Evolutionary conservation across 2,329 filamentous ascomycete species (phyloP), one percentile per base, ranked within the genome.

Genomic region (Diplodia mutila): DNA sequence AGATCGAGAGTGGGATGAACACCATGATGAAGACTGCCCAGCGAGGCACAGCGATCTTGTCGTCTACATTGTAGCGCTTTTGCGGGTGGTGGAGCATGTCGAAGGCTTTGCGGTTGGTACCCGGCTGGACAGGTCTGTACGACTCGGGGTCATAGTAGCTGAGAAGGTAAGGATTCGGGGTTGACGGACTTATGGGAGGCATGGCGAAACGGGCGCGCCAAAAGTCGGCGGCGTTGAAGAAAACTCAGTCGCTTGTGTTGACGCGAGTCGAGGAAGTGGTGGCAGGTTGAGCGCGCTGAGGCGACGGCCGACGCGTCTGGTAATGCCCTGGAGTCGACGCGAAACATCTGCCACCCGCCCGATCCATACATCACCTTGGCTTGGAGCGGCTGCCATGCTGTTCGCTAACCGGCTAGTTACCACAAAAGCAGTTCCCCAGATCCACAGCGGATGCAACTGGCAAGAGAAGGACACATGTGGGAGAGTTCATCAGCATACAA

Each of bases 141-240:
- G 34, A 21, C 9, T 65, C 61, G 16, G 61, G 61, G 21, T 65
- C 61, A 18, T 21, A 53, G 46, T 25, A 63, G 59, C 21, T 37
- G 7, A n/a, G 46, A 16, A 63, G 29, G 46, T 39, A 7, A 23
- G 46, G 59, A 9, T 52, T 63, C 11, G 23, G 61, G 16, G 23
- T 25, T 16, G 61, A 65, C 23, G 42, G 52, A 11, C 7, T 37
- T 32, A n/a, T 21, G n/a, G 18, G 53, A 21, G 11, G 29, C n/a
- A 27, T 21, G 3, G 32, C 53, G 32, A 18, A 55, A 27, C 51
- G 16, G n/a, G 21, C n/a, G 25, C 18, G 18, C 14, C 29, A 34
- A 29, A 32, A 46, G 14, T 23, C 12, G 23, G 34, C 7, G 16
- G 21, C 11, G 23, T 27, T 27, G 55, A 29, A 55, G 11, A 3